A percentile compares a stretch with the other conserved stretches of the same genome.
These are phyloP conservation scores for Canariomyces notabilis DNA, from an alignment of 2,329 filamentous ascomycete species.

Conservation along the genomic window DNA sequence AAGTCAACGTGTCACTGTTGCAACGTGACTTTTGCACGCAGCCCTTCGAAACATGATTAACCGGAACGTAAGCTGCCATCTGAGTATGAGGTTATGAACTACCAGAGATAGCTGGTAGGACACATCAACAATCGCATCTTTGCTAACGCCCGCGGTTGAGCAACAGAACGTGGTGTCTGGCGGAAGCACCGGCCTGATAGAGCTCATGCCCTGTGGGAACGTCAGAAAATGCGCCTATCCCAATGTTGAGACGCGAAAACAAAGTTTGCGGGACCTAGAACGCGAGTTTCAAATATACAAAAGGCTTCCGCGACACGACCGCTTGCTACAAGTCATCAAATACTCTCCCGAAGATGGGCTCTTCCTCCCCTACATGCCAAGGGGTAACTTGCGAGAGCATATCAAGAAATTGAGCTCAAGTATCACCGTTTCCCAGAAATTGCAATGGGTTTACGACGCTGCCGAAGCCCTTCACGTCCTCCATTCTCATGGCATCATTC, in stretches of 20 bases:
- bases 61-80: too few relatives aligned
- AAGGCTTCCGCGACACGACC: slow-evolving; percentile 7
- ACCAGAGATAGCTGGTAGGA: too few relatives aligned
- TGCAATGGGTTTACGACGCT: slow-evolving; percentile 7
- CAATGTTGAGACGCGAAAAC: too few relatives aligned
- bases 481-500: slow-evolving; percentile 4
- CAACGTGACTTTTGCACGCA: too few relatives aligned
- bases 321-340: slow-evolving; percentile 2
- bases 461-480: slow-evolving; percentile 9
- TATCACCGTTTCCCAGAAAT: slow-evolving; percentile 3
- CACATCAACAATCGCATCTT: too few relatives aligned
- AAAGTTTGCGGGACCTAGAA: slow-evolving; percentile 3
- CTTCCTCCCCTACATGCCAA: slow-evolving; percentile 5
- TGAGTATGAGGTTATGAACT: too few relatives aligned
- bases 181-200: slow-evolving; percentile 5
- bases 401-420: background rate
- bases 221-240: slow-evolving; percentile 8
- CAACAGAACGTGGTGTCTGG: slow-evolving; percentile 8
- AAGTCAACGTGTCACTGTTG: too few relatives aligned
- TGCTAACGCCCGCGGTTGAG: too few relatives aligned
- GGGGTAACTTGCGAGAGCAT: slow-evolving; percentile 4
- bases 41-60: too few relatives aligned
- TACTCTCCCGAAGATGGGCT: slow-evolving; percentile 7
- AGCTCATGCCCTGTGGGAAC: slow-evolving; percentile 6
- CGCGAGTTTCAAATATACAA: slow-evolving; percentile 7